Evolutionary conservation across 805 yeast genomes (phyloP).

Genomic region (Jamesozyma piceae): DNA sequence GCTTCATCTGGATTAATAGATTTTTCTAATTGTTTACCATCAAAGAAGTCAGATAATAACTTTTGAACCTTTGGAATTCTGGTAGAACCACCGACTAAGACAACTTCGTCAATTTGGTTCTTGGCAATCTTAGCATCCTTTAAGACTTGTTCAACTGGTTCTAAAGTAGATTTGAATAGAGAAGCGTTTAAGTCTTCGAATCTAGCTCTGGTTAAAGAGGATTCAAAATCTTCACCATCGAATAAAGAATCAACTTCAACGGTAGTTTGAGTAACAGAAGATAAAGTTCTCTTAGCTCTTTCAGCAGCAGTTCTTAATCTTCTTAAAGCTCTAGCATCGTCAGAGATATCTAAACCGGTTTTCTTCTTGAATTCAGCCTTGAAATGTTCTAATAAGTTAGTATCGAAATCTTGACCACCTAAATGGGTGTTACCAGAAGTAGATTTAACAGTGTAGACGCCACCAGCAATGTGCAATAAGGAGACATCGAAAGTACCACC

Average conservation of each 20-base stretch:
- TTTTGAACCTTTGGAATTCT: slow-evolving; percentile 98
- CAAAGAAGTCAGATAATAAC: slow-evolving; percentile 87
- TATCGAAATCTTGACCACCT: slow-evolving; percentile 99
- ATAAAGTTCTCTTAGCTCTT: slow-evolving; percentile 97
- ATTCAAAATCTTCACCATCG: slow-evolving; percentile 92
- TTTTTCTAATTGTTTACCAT: slow-evolving; percentile 93
- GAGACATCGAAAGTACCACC: too few relatives aligned
- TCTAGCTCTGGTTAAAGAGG: slow-evolving; percentile 93
- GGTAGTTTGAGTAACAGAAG: slow-evolving; percentile 91
- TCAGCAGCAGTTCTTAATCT: slow-evolving; percentile 98
- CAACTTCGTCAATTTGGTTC: slow-evolving; percentile 80
- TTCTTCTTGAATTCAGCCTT: slow-evolving; percentile 91
- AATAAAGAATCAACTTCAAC: slow-evolving; percentile 92
- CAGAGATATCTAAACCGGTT: slow-evolving; percentile 82
- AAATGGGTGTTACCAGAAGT: slow-evolving; percentile 99
- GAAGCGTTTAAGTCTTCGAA: slow-evolving; percentile 93
- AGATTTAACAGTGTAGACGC: slow-evolving; percentile 93
- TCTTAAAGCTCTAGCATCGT: slow-evolving; percentile 91
- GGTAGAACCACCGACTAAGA: too few relatives aligned
- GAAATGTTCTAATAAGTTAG: slow-evolving; percentile 89
- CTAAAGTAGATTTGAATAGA: slow-evolving; percentile 85
- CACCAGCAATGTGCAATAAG: slow-evolving; percentile 83
- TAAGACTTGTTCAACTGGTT: slow-evolving; percentile 88
- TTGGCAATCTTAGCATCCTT: slow-evolving; percentile 84
- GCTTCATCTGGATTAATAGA: slow-evolving; percentile 99